Base-by-base conservation (phyloP, 441 rosid genomes). In the Dalechampia spathulata region DNA sequence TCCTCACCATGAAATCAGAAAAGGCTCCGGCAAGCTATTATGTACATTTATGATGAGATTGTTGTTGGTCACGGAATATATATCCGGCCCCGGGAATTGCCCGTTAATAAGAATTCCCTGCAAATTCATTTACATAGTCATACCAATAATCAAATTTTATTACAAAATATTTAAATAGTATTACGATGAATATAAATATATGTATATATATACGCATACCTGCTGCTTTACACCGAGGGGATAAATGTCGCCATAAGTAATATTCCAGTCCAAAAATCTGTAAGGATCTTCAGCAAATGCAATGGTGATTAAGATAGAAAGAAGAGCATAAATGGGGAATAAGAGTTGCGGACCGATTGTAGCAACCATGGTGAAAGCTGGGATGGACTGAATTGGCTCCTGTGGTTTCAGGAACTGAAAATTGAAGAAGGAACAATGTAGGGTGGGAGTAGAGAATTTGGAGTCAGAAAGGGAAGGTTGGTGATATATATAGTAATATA, bases 51-150 rank as follows among this genome's bases (percentile, higher is more conserved):
- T 78, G 57, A 90, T 66, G 56, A 87, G 79, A 77, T 90, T 90
- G 65, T 90, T 86, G 28, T 90, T 90, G 16, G 97, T 85, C 48
- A 87, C 96, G 25, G 89, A 74, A 63, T 75, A 73, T 37, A 90
- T 78, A 58, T 83, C 87, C 8, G 96, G 97, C 17, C 97, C 97
- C 15, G 97, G 96, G 64, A 87, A 90, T 52, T 90, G 77, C 19
- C 97, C 94, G 23, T 90, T 85, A 22, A 90, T 87, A 39, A 90
- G 78, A 61, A 90, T 83, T 9, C 96, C 97, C 97, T 90, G 69
- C 55, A 12, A 56, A 0, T 1, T 20, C 5, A 23, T 16, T 8
- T n/a, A 13, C 8, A 11, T 2, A 5, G 43, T 1, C 16, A 12
- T 19, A 1, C n/a, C n/a, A n/a, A n/a, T n/a, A n/a, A n/a, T n/a